Conservation (phyloP, 768 basidiomycete genomes). For the Kwoniella newhampshirensis region DNA sequence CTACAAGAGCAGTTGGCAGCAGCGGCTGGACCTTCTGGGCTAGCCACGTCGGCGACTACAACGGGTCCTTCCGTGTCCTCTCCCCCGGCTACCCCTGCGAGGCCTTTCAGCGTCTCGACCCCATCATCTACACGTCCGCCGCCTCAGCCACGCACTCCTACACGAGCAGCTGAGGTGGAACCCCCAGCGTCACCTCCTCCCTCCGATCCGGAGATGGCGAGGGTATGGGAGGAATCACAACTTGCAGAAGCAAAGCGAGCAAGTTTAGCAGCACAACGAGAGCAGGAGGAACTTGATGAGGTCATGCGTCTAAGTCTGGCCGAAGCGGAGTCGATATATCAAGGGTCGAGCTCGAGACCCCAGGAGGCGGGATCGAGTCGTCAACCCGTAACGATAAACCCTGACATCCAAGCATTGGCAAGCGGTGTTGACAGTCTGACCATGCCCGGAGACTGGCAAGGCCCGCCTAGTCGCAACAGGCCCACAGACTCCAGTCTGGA, state of each 20-base stretch:
- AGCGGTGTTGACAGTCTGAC: conserved; percentile 14
- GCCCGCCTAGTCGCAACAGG: no score
- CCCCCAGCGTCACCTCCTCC: conserved; percentile 6
- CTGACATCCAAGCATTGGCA: conserved; percentile 7
- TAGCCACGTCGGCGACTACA: neutral
- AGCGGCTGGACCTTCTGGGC: conserved; percentile 27
- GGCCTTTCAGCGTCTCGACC: neutral
- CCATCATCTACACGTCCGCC: neutral
- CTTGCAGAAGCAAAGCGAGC: conserved; percentile 44
- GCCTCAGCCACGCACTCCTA: neutral
- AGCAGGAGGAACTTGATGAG: conserved; percentile 43
- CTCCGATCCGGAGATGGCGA: conserved; percentile 32
- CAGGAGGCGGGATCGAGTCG: conserved; percentile 22
- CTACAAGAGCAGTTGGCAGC: conserved; percentile 44
- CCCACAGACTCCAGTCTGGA: no score
- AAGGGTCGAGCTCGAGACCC: neutral
- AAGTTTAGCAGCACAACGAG: conserved; percentile 32
- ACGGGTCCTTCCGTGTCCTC: neutral
- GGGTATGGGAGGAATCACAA: conserved; percentile 43
- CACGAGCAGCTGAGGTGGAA: neutral
- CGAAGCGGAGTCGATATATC: conserved; percentile 22
- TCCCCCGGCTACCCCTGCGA: neutral
- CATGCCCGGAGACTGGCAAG: conserved; percentile 15
- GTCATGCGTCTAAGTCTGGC: conserved; percentile 41
- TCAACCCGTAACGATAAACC: neutral